Evolutionary conservation across 345 rosid genomes (phyloP).

Genomic region (Turnera subulata): DNA sequence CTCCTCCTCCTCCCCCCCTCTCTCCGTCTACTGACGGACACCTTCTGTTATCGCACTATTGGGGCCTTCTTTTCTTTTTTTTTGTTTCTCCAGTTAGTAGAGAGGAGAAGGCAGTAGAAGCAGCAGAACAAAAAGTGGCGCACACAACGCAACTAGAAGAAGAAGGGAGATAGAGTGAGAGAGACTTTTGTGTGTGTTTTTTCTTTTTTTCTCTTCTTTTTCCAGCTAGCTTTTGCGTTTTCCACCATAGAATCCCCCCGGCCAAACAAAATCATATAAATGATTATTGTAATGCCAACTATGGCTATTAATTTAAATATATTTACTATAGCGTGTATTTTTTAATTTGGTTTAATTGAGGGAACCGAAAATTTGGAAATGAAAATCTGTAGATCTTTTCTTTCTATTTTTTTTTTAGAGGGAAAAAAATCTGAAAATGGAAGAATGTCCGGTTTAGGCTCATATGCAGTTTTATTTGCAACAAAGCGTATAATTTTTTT

Average conservation of each 20-base stretch:
- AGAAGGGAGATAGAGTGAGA: conserved; percentile 3
- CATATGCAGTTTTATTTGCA: too few relatives aligned
- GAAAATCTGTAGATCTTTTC: too few relatives aligned
- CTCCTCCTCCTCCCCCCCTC: conserved; percentile 22
- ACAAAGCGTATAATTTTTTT: too few relatives aligned
- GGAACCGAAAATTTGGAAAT: background rate
- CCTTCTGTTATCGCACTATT: background rate
- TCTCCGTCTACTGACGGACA: conserved; percentile 13
- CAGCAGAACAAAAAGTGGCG: conserved; percentile 13
- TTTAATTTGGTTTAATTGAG: background rate
- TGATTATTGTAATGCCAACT: too few relatives aligned
- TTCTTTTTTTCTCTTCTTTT: conserved; percentile 2
- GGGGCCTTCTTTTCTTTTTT: too few relatives aligned
- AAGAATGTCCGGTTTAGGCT: too few relatives aligned
- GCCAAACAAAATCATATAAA: conserved; percentile 2
- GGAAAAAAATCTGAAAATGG: too few relatives aligned
- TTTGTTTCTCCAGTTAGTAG: too few relatives aligned
- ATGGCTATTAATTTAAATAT: background rate
- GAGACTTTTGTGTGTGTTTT: too few relatives aligned
- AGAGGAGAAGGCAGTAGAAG: conserved; percentile 15
- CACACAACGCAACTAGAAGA: conserved; percentile 5
- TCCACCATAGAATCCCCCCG: conserved; percentile 43
- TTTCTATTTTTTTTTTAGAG: background rate
- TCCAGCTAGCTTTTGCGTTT: conserved; percentile 29
- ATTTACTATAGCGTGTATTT: too few relatives aligned